Evolutionary conservation across 2,329 filamentous ascomycete species (phyloP).

Genomic region (Trichoderma arundinaceum): DNA sequence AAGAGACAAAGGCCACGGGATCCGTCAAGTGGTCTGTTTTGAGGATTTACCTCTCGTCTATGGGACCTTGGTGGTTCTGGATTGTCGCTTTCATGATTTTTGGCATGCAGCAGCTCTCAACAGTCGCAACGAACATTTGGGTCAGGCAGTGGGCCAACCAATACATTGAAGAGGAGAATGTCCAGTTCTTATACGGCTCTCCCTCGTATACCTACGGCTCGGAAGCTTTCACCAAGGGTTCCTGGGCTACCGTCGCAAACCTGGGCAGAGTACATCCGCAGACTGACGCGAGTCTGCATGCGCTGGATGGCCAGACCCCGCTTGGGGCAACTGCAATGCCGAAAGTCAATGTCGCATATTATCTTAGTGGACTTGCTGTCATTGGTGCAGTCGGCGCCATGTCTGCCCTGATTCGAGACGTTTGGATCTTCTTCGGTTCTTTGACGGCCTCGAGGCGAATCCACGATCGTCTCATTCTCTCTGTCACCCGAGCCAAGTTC

Average conservation of each 20-base stretch:
- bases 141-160: constrained; percentile 95
- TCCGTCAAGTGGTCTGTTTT: constrained; percentile 89
- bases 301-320: constrained; percentile 31
- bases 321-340: constrained; percentile 41
- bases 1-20: constrained; percentile 82
- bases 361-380: constrained; percentile 79
- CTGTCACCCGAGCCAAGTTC: constrained; percentile 88
- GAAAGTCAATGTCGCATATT: constrained; percentile 83
- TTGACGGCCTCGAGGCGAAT: constrained; percentile 85
- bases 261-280: constrained; percentile 40
- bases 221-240: constrained; percentile 40
- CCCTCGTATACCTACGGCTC: constrained; percentile 38
- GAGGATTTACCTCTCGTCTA: constrained; percentile 80
- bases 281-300: background rate
- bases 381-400: constrained; percentile 79
- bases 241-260: constrained; percentile 48
- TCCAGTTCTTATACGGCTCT: constrained; percentile 35
- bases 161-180: constrained; percentile 62
- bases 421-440: constrained; percentile 91
- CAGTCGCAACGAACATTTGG: constrained; percentile 91
- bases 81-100: constrained; percentile 76
- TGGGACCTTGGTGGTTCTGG: constrained; percentile 99
- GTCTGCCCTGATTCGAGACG: constrained; percentile 82
- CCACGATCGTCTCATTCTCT: constrained; percentile 76
- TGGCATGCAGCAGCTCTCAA: constrained; percentile 79